These are phyloP conservation scores for Hanseniaspora hatyaiensis DNA, from an alignment of 805 yeast genomes.

Conservation along the genomic window DNA sequence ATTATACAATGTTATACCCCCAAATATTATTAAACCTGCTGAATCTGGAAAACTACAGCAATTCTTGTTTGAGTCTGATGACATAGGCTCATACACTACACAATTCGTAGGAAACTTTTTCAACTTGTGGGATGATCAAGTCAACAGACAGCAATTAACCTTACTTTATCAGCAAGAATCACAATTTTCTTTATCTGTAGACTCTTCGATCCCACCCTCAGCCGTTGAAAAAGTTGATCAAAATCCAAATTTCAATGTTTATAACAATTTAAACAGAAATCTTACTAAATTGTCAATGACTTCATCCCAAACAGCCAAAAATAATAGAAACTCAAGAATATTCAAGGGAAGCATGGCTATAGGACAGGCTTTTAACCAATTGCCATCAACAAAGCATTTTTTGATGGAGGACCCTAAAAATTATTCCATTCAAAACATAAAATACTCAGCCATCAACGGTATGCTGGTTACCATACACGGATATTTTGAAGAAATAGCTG, in stretches of 20 bases:
- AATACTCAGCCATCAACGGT: constrained; percentile 61
- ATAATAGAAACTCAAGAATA: constrained; percentile 47
- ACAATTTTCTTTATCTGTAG: constrained; percentile 70
- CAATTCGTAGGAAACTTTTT: constrained; percentile 65
- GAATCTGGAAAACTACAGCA: constrained; percentile 31
- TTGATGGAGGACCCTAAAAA: constrained; percentile 48
- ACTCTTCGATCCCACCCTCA: constrained; percentile 51
- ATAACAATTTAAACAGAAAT: constrained; percentile 66
- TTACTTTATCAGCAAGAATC: constrained; percentile 71
- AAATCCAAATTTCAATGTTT: constrained; percentile 48
- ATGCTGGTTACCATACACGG: constrained; percentile 77
- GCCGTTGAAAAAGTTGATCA: constrained; percentile 28
- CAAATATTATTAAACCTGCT: constrained; percentile 37
- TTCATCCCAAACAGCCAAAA: constrained; percentile 40
- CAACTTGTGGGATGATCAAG: constrained; percentile 58
- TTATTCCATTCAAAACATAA: constrained; percentile 69
- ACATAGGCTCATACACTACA: constrained; percentile 59
- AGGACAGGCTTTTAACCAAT: constrained; percentile 42
- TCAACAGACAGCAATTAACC: constrained; percentile 55
- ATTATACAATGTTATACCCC: constrained; percentile 32
- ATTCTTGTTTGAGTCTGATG: constrained; percentile 71
- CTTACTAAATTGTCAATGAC: constrained; percentile 31
- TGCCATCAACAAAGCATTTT: constrained; percentile 74
- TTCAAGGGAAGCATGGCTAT: constrained; percentile 62
- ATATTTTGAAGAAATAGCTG: constrained; percentile 55